Evolutionary conservation across 305 asterid species (phyloP).

Genomic region (Fraxinus dipetala): DNA sequence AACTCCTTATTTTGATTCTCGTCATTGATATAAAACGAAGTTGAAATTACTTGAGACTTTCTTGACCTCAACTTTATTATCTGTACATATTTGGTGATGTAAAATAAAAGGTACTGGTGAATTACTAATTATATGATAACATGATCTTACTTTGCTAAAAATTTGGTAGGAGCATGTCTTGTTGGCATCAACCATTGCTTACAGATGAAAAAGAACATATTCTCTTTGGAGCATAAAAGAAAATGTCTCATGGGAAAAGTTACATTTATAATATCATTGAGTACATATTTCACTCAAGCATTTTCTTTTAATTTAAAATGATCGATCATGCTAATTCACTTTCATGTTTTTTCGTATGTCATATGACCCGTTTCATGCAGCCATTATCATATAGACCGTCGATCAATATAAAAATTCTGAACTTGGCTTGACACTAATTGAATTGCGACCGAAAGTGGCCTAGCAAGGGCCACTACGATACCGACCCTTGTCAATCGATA

Average conservation of each 20-base stretch:
- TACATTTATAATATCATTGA: not conserved
- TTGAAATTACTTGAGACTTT: not conserved
- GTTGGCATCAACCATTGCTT: slow-evolving; percentile 14
- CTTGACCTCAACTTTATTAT: not conserved
- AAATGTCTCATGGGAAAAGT: not conserved
- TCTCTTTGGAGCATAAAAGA: not conserved
- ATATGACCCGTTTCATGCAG: not conserved
- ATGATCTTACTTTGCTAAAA: slow-evolving; percentile 23
- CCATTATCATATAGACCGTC: not conserved
- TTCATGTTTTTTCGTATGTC: not conserved
- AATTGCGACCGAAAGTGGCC: no score
- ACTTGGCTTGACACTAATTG: no score
- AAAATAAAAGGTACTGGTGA: slow-evolving; percentile 8
- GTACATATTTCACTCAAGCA: not conserved
- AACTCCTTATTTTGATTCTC: not conserved
- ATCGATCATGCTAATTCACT: not conserved
- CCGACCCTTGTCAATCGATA: not conserved
- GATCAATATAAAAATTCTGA: not conserved
- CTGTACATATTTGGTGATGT: not conserved
- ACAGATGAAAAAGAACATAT: not conserved
- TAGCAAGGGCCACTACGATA: not conserved
- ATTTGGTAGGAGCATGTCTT: not conserved
- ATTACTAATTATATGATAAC: not conserved
- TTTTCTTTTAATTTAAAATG: not conserved
- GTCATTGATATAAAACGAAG: not conserved